Base-by-base conservation (phyloP, 164 flowering plant genomes). In the Vitis labrusca region DNA sequence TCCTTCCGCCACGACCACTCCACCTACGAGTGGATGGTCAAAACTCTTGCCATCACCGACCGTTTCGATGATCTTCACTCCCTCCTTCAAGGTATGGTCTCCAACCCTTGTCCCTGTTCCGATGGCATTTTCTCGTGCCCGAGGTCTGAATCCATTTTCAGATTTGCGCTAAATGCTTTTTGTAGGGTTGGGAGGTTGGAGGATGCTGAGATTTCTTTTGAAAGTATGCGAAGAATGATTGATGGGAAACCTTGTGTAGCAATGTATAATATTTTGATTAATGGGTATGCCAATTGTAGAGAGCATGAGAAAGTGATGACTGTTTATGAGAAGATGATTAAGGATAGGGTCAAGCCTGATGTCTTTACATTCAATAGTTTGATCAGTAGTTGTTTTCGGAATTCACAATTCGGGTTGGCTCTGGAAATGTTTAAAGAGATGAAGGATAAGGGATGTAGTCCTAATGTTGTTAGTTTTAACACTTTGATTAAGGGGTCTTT, bases 401-500 rank as follows among this genome's bases (percentile, higher is more conserved):
- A 79, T 75, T 69, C 70, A 8, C 78, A 62, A 74, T 87, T 91
- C 55, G 83, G 74, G 0, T 77, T 70, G 62, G 97, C 91, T 5
- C 62, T 94, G 73, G 85, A 81, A 47, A 53, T 92, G 87, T 92
- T 94, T 64, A 85, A 80, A 71, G 97, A 90, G 79, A 92, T 94
- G 94, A 89, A 77, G 75, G 78, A 51, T 27, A 84, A 73, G 59
- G 92, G 94, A 5, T 87, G 95, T 63, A 51, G 68, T 30, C 99
- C 99, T 0, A 85, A 94, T 85, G 98, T 92, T 73, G 90, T 92
- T 69, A 94, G 80, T 69, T 94, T 94, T 58, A 94, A 92, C 69
- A 94, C 98, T 66, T 68, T 94, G 81, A 88, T 94, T 56, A 80
- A 70, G 44, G 95, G 95, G 19, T 86, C 90, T 49, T 85, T 91